These are phyloP conservation scores for Coemansia sp. DNA, from an alignment of 192 early-diverging fungal genomes.

Conservation along the genomic window DNA sequence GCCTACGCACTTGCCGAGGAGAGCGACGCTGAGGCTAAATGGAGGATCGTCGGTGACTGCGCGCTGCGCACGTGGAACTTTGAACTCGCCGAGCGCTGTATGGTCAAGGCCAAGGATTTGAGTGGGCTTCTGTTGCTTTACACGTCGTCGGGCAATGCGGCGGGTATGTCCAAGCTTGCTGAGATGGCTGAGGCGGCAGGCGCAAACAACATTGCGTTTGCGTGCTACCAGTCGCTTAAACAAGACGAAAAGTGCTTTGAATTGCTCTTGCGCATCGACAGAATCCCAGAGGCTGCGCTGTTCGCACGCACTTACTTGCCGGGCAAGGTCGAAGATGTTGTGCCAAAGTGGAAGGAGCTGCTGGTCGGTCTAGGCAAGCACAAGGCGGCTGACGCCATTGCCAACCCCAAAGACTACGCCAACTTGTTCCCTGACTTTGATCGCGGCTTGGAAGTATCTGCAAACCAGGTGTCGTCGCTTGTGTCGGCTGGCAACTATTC, in stretches of 20 bases:
- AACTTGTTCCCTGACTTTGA: slow-evolving; percentile 86
- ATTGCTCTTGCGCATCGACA: slow-evolving; percentile 82
- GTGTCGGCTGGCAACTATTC: slow-evolving; percentile 26
- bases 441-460: slow-evolving; percentile 22
- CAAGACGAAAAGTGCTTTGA: slow-evolving; percentile 82
- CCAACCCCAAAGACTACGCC: slow-evolving; percentile 77
- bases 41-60: slow-evolving; percentile 90
- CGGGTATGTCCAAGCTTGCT: slow-evolving; percentile 76
- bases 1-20: slow-evolving; percentile 87
- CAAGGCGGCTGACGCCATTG: slow-evolving; percentile 87
- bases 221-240: slow-evolving; percentile 74
- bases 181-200: slow-evolving; percentile 63
- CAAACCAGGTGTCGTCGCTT: neutral
- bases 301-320: slow-evolving; percentile 91
- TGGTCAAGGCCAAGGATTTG: slow-evolving; percentile 84
- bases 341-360: slow-evolving; percentile 78
- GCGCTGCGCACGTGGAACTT: slow-evolving; percentile 92
- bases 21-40: slow-evolving; percentile 84
- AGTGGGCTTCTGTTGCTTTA: slow-evolving; percentile 90
- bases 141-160: slow-evolving; percentile 81
- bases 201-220: slow-evolving; percentile 92
- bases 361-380: slow-evolving; percentile 68
- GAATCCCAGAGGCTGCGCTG: slow-evolving; percentile 93
- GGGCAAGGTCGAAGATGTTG: slow-evolving; percentile 64
- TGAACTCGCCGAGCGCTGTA: slow-evolving; percentile 86